Conservation (phyloP, 2,329 filamentous ascomycete species). For the Ophiostoma ulmi region DNA sequence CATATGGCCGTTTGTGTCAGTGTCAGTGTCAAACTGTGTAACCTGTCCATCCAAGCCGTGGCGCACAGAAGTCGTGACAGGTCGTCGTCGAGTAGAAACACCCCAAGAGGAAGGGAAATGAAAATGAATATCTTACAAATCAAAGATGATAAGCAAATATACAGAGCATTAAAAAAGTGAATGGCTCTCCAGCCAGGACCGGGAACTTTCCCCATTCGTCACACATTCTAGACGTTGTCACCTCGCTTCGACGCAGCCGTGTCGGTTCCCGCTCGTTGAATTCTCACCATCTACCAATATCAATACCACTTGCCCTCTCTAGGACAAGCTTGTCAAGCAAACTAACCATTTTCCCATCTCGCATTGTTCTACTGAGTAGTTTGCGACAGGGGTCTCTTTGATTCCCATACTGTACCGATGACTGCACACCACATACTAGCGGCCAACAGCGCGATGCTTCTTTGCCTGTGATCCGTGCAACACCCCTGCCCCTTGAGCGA, state of each 20-base stretch:
- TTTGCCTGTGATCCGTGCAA: background rate
- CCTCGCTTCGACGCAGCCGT: background rate
- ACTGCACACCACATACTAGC: background rate
- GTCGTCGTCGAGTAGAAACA: background rate
- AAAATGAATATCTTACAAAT: background rate
- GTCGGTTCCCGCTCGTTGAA: background rate
- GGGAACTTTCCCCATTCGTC: background rate
- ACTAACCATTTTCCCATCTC: background rate
- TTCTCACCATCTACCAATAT: background rate
- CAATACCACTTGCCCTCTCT: background rate
- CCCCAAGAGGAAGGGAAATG: background rate
- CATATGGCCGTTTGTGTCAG: background rate
- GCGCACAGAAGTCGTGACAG: background rate
- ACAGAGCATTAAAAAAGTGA: background rate
- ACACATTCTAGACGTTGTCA: constrained; percentile 1
- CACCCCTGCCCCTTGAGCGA: background rate
- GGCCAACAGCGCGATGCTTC: background rate
- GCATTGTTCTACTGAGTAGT: background rate
- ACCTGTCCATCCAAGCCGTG: background rate
- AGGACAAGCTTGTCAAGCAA: background rate
- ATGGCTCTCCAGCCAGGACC: background rate
- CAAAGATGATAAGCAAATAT: background rate
- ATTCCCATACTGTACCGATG: background rate
- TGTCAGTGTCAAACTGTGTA: background rate
- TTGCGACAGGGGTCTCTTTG: background rate